phyloP scores from a whole-genome alignment of 768 basidiomycete genomes.

The Pholiota molesta region DNA sequence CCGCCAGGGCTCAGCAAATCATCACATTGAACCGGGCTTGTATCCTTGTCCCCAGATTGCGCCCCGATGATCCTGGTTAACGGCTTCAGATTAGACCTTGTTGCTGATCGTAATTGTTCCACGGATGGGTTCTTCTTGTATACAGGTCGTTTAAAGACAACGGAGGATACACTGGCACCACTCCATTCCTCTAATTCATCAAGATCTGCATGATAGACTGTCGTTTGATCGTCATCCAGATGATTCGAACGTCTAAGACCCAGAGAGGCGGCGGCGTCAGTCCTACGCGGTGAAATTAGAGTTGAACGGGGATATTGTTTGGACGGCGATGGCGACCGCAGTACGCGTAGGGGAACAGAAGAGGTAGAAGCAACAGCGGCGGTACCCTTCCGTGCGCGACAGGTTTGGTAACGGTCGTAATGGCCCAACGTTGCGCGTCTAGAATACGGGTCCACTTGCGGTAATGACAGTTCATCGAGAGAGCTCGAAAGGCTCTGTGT shows the following conservation, averaged over 20 bases:
- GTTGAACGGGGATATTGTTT: not conserved
- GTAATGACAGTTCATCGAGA: not conserved
- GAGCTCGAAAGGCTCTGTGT: not conserved
- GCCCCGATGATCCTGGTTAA: not conserved
- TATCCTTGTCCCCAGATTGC: not conserved
- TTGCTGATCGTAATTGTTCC: not conserved
- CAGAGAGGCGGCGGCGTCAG: not conserved
- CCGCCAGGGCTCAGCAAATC: not conserved
- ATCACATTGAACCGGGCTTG: not conserved
- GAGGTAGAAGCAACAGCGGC: not conserved
- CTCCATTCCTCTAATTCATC: conserved; percentile 21
- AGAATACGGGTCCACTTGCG: not conserved
- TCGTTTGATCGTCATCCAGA: not conserved
- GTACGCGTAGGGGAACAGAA: not conserved
- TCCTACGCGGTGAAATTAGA: not conserved
- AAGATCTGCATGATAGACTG: conserved; percentile 9
- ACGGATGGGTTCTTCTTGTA: not conserved
- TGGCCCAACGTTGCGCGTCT: not conserved
- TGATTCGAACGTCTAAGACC: not conserved
- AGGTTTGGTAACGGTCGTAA: not conserved
- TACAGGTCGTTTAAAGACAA: conserved; percentile 8
- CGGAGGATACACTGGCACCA: conserved; percentile 13
- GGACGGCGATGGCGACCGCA: not conserved
- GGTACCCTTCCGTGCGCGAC: too few relatives aligned
- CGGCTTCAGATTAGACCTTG: conserved; percentile 1